phyloP scores from a whole-genome alignment of 805 yeast species.

The Suhomyces tanzawaensis region DNA sequence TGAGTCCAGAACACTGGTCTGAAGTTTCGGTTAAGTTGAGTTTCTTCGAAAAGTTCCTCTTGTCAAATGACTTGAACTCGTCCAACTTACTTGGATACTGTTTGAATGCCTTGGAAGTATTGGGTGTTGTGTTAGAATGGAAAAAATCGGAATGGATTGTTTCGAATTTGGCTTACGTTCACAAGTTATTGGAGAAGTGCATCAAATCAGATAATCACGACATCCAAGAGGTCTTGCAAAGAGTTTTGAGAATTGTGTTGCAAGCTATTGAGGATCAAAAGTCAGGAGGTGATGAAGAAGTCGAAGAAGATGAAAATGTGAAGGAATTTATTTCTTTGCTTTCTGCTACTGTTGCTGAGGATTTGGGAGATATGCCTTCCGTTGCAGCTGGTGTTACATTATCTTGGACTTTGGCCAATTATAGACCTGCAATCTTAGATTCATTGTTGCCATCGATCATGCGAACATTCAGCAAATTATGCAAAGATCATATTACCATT shows the following conservation, averaged over 20 bases:
- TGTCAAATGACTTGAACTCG: slow-evolving; percentile 71
- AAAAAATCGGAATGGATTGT: slow-evolving; percentile 77
- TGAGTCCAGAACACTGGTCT: slow-evolving; percentile 77
- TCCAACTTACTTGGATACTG: slow-evolving; percentile 73
- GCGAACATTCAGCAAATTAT: slow-evolving; percentile 84
- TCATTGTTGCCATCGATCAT: slow-evolving; percentile 72
- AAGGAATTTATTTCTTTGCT: slow-evolving; percentile 60
- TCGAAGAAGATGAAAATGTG: slow-evolving; percentile 55
- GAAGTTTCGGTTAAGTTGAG: slow-evolving; percentile 84
- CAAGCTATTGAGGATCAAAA: slow-evolving; percentile 56
- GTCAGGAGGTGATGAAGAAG: slow-evolving; percentile 31
- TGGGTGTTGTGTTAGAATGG: slow-evolving; percentile 78
- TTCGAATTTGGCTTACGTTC: slow-evolving; percentile 65
- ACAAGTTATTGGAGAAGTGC: slow-evolving; percentile 74
- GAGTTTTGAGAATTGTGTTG: slow-evolving; percentile 68
- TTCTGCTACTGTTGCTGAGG: slow-evolving; percentile 72
- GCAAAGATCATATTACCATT: slow-evolving; percentile 78
- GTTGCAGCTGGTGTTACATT: slow-evolving; percentile 84
- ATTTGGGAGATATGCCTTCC: slow-evolving; percentile 68
- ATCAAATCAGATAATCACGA: slow-evolving; percentile 81
- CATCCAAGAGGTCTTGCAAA: slow-evolving; percentile 78
- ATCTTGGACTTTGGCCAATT: slow-evolving; percentile 77
- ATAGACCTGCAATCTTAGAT: slow-evolving; percentile 71
- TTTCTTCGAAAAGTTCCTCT: slow-evolving; percentile 83
- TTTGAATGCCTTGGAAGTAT: slow-evolving; percentile 86